Evolutionary conservation across 352 stramenopile species (phyloP).

Genomic region (Globisporangium perplexum): DNA sequence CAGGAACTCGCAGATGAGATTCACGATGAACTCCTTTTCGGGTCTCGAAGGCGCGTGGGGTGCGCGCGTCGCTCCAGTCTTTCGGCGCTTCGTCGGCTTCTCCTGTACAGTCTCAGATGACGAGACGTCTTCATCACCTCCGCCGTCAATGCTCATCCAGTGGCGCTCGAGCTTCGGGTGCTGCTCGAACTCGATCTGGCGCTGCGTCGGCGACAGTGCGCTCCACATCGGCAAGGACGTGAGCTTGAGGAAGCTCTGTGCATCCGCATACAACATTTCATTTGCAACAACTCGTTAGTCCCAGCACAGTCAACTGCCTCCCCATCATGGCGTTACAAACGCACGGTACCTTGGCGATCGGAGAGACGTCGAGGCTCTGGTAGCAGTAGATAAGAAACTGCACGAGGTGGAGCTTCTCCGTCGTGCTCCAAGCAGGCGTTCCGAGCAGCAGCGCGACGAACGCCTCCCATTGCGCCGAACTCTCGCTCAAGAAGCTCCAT

Average conservation of each 20-base stretch:
- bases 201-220: constrained; percentile 49
- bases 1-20: constrained; percentile 46
- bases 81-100: constrained; percentile 30
- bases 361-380: constrained; percentile 44
- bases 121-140: not conserved
- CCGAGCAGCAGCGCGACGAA: constrained; percentile 35
- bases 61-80: constrained; percentile 12
- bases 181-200: constrained; percentile 51
- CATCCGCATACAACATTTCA: not conserved
- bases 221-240: constrained; percentile 62
- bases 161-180: constrained; percentile 64
- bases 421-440: constrained; percentile 19
- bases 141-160: constrained; percentile 39
- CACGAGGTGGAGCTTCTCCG: constrained; percentile 44
- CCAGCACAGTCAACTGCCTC: too few relatives aligned
- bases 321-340: not conserved
- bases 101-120: constrained; percentile 3
- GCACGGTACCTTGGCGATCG: constrained; percentile 28
- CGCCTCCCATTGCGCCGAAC: constrained; percentile 22
- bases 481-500: constrained; percentile 12
- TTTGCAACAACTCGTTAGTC: not conserved
- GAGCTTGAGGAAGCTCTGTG: constrained; percentile 41
- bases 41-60: not conserved
- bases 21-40: constrained; percentile 28
- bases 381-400: constrained; percentile 66